Evolutionary conservation across 306 rosid genomes (phyloP).

Genomic region (Cicer arietinum): DNA sequence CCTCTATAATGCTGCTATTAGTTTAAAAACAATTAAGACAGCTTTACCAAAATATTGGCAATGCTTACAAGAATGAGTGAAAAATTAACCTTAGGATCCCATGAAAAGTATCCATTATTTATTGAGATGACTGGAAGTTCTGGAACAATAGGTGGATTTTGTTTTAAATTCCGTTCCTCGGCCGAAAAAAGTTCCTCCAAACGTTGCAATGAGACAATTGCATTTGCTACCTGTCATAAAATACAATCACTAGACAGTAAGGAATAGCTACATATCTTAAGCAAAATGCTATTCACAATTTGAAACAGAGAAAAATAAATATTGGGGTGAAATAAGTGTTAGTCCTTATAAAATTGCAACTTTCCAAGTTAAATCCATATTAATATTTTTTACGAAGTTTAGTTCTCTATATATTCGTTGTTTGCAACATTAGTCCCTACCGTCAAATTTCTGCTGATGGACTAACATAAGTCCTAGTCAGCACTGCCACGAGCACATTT

Average conservation of each 20-base stretch:
- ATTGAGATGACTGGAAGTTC: conserved; percentile 81
- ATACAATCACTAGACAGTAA: conserved; percentile 31
- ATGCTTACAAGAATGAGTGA: conserved; percentile 8
- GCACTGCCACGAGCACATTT: too few relatives aligned
- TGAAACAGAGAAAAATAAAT: conserved; percentile 17
- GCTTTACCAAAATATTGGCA: conserved; percentile 9
- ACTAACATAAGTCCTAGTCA: too few relatives aligned
- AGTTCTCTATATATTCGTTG: too few relatives aligned
- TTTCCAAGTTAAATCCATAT: too few relatives aligned
- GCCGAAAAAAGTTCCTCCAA: conserved; percentile 75
- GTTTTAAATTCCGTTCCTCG: conserved; percentile 67
- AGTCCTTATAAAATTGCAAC: too few relatives aligned
- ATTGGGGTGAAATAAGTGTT: too few relatives aligned
- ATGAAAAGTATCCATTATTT: conserved; percentile 75
- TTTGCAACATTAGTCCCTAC: too few relatives aligned
- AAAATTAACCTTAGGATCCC: conserved; percentile 74
- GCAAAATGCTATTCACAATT: conserved; percentile 13
- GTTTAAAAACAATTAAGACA: conserved; percentile 4
- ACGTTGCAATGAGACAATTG: conserved; percentile 81
- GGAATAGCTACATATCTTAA: conserved; percentile 19
- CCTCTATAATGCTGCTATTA: neutral
- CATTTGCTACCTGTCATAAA: conserved; percentile 73
- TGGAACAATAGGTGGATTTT: conserved; percentile 69
- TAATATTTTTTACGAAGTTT: too few relatives aligned
- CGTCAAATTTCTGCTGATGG: too few relatives aligned